Evolutionary conservation across 441 rosid species (phyloP).

Genomic region (Arabidopsis hybrid): DNA sequence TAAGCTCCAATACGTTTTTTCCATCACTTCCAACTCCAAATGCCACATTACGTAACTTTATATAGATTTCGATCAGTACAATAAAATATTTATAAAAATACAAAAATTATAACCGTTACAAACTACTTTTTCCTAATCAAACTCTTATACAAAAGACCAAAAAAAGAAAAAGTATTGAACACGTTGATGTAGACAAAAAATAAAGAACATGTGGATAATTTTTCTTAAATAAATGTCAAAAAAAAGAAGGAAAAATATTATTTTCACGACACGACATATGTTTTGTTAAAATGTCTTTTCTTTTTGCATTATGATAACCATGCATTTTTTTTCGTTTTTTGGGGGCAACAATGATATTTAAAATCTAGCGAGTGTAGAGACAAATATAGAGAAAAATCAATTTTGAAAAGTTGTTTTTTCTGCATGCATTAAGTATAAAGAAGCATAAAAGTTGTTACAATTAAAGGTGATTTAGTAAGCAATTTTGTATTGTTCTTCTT

Average conservation of each 20-base stretch:
- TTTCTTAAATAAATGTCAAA: background rate
- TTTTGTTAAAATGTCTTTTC: background rate
- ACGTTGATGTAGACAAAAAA: background rate
- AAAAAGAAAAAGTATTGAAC: background rate
- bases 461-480: slow-evolving; percentile 3
- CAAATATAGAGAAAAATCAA: background rate
- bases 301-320: background rate
- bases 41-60: background rate
- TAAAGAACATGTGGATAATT: background rate
- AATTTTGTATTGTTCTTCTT: slow-evolving; percentile 1
- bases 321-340: too few species aligned
- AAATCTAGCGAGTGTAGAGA: background rate
- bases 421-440: slow-evolving; percentile 1
- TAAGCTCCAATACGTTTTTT: background rate
- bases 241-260: background rate
- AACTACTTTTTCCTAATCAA: background rate
- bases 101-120: background rate
- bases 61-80: background rate
- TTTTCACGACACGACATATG: background rate
- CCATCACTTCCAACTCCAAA: background rate
- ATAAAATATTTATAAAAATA: background rate
- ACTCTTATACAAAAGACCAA: background rate
- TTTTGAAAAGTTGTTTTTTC: background rate
- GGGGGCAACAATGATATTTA: too few species aligned
- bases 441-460: background rate